Evolutionary conservation across 257 asterid species (phyloP), one percentile per base, ranked within the genome.

Genomic region (Salvia hispanica): DNA sequence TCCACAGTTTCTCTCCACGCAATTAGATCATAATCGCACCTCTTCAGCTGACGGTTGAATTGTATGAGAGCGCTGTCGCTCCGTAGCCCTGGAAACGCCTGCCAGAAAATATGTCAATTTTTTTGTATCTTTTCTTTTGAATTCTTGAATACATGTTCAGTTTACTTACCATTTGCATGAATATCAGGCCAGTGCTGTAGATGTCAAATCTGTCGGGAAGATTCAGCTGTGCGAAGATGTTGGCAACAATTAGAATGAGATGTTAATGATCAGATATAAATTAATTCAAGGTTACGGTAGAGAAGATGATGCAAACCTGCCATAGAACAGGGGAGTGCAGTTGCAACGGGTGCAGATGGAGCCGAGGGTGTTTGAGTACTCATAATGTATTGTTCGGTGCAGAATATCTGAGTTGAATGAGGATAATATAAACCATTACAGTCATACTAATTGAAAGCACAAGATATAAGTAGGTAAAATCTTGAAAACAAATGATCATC

Each of bases 381-480:
- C 99, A 93, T 93, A 52, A 93, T 90, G 74, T 90, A 93, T 72
- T 93, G 99, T 78, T 93, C 99, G 99, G 99, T 64, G 99, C 97
- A 70, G 96, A 84, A 72, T 94, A 91, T 82, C 97, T 93, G 83
- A 34, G 67, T 15, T 10, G 42, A 64, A 76, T 55, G 12, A 52
- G 40, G 47, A 50, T 39, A 25, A 18, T 43, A 25, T 25, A 25
- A 25, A 25, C 3, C 31, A 25, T 25, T 25, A 25, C 31, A 25
- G 3, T 71, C 33, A 4, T 39, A 4, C 44, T 8, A 48, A 5
- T 4, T 59, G 21, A 33, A 12, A 48, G 31, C 31, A 58, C 12
- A 16, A 45, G n/a, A 55, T 34, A 36, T 64, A 46, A 4, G 11
- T 12, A n/a, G 56, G 31, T 11, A 7, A 16, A 8, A 8, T 16